Percentiles rank a stretch among this genome's conserved stretches.
Conservation (phyloP, 106 monocot species). For the Xerophyta viscosa region DNA sequence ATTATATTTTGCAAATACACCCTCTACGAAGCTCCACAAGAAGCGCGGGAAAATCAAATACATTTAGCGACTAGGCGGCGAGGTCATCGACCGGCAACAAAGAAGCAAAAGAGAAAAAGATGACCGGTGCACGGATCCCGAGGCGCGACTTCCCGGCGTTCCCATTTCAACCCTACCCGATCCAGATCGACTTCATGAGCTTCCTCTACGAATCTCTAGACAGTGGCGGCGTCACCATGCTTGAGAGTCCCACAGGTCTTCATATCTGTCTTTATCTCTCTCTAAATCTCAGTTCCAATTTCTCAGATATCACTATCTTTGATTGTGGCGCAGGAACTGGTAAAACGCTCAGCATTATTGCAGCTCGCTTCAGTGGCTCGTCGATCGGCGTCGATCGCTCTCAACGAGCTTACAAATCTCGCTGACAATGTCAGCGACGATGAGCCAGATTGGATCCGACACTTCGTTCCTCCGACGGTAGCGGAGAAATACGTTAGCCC, state of each 20-base stretch:
- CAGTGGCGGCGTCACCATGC: constrained; percentile 74
- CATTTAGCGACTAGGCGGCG: background rate
- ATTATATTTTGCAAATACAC: too few species aligned
- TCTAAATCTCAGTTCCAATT: background rate
- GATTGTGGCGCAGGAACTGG: constrained; percentile 57
- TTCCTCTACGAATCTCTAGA: constrained; percentile 84
- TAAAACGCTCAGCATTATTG: constrained; percentile 97
- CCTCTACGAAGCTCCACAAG: too few species aligned
- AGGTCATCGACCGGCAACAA: too few species aligned
- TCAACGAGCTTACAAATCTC: background rate
- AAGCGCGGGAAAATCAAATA: too few species aligned
- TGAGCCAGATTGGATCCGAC: constrained; percentile 93
- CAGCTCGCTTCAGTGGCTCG: constrained; percentile 89
- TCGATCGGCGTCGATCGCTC: constrained; percentile 32
- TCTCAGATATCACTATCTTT: background rate
- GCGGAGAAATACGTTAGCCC: background rate
- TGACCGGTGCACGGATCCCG: background rate
- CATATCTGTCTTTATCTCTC: background rate
- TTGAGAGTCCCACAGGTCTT: constrained; percentile 91
- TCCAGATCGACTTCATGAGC: constrained; percentile 87
- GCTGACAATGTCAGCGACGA: constrained; percentile 23
- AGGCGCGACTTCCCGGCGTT: constrained; percentile 73
- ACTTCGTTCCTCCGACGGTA: constrained; percentile 32
- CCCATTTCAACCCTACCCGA: constrained; percentile 87
- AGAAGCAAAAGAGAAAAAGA: constrained; percentile 6